Evolutionary conservation across 352 stramenopile genomes (phyloP), one percentile per base, ranked within the genome.

Genomic region (Globisporangium abappressorium): DNA sequence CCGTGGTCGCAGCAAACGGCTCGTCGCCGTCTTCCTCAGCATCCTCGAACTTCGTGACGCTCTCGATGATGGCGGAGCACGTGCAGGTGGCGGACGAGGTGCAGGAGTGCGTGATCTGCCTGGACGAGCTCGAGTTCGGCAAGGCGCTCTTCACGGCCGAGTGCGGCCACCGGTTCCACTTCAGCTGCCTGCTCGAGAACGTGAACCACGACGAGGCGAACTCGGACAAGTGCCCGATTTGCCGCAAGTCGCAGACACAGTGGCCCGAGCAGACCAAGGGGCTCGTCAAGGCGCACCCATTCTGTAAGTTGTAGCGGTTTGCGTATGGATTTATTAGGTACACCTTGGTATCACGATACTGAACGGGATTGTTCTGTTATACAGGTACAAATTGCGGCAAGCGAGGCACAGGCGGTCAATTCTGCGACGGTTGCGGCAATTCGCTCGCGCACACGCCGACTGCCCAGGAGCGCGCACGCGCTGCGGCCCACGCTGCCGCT

Each of bases 131-230:
- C 38, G 56, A 69, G 51, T 53, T 87, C 28, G 87, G 87, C 0
- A 77, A 78, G 56, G 87, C 87, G 63, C 65, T 95, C 61, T 95
- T 95, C 71, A 92, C 82, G 57, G 87, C 85, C 72, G 85, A 95
- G 75, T 95, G 87, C 64, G 87, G 83, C 67, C 87, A 95, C 76
- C 82, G 85, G 57, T 95, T 92, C 71, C 87, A 95, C 71, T 95
- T 95, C 68, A 89, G 77, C 38, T 95, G 87, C 66, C 66, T 95
- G 61, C 68, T 95, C 36, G 87, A 95, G 80, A 95, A 95, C 70
- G 85, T 95, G 36, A 95, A 95, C 74, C 85, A 95, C 74, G 87
- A 95, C 75, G 87, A 95, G 70, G 87, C 85, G 33, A 95, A 95
- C 69, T 82, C 84, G 60, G 87, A 93, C 77, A 95, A 95, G 74